Base-by-base conservation (phyloP, 2,329 filamentous ascomycete species). In the Capronia coronata region DNA sequence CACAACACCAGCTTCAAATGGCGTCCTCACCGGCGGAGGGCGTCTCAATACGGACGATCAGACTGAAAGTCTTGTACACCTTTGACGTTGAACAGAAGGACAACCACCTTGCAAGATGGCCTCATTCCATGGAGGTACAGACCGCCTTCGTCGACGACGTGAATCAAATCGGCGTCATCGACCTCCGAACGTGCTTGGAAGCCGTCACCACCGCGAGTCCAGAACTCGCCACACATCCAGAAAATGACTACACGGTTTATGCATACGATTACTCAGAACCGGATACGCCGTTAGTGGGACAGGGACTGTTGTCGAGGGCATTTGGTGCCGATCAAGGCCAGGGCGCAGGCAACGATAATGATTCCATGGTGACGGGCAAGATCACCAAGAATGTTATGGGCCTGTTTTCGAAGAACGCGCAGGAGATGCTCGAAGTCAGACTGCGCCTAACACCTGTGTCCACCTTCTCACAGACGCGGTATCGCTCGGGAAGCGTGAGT, bases 231-330 rank as follows among this genome's bases (percentile, higher is more conserved):
- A 79, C 80, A 64, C 74, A 84, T 73, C 65, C 84, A 52, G 76
- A 84, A 70, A 71, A 79, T 67, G 90, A 98, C 70, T 98, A 93
- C 70, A 93, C 89, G n/a, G 83, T 98, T 49, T 98, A 98, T 69
- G 89, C 91, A 23, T 87, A 88, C 71, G 93, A 98, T 68, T 97
- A 91, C 67, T 96, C 93, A 10, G 93, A 98, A 69, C 86, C 87
- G 57, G 90, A 96, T 64, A 87, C 84, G 14, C 93, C 94, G 46
- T 76, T 97, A 48, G 91, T 96, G 19, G 93, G 93, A 18, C 91
- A 98, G 68, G 93, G 94, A 46, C 87, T 97, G 82, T 75, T 98
- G 16, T 97, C 93, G 30, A 85, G 86, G 78, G 81, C 84, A 18
- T 75, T 97, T 39, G 25, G 25, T 27, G 77, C 78, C 74, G 75